These are phyloP conservation scores for Penicillium corylophilum DNA, from an alignment of 2,329 filamentous ascomycete species.

Conservation along the genomic window DNA sequence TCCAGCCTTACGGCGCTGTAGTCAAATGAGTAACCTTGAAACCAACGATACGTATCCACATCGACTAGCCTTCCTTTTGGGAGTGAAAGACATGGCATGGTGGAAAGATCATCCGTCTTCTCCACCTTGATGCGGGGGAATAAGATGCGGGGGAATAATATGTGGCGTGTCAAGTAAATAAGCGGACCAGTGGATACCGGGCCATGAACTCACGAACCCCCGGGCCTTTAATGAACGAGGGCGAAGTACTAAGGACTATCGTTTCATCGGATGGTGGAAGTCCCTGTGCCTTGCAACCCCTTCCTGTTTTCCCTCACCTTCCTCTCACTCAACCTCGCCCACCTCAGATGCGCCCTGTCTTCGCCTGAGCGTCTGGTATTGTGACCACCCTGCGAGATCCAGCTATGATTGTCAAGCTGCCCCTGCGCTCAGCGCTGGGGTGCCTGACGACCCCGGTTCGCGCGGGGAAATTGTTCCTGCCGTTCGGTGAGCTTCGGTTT, in stretches of 20 bases:
- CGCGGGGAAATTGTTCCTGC: slow-evolving; percentile 22
- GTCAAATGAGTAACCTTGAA: no score
- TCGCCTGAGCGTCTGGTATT: neutral
- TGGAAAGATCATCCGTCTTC: slow-evolving; percentile 1
- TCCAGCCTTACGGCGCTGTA: no score
- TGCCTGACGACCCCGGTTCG: slow-evolving; percentile 24
- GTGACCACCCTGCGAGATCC: neutral
- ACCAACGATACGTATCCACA: no score
- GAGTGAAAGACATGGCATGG: no score
- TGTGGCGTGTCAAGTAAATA: slow-evolving; percentile 2
- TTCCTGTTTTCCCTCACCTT: neutral
- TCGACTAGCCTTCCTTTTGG: no score
- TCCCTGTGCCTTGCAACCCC: neutral
- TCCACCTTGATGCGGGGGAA: no score
- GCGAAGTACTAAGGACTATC: neutral
- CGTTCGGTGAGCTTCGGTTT: slow-evolving; percentile 21
- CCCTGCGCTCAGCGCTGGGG: slow-evolving; percentile 28
- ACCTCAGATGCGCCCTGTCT: slow-evolving; percentile 7
- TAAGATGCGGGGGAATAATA: slow-evolving; percentile 1
- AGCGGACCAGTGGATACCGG: neutral
- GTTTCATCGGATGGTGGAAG: slow-evolving; percentile 6
- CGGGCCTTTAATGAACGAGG: neutral
- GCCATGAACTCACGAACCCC: neutral
- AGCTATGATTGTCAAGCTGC: slow-evolving; percentile 27
- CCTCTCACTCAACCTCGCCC: neutral